A percentile compares a stretch with the other conserved stretches of the same genome.
Conservation (phyloP, 2,329 filamentous ascomycete species). For the Kalmusia sp. region DNA sequence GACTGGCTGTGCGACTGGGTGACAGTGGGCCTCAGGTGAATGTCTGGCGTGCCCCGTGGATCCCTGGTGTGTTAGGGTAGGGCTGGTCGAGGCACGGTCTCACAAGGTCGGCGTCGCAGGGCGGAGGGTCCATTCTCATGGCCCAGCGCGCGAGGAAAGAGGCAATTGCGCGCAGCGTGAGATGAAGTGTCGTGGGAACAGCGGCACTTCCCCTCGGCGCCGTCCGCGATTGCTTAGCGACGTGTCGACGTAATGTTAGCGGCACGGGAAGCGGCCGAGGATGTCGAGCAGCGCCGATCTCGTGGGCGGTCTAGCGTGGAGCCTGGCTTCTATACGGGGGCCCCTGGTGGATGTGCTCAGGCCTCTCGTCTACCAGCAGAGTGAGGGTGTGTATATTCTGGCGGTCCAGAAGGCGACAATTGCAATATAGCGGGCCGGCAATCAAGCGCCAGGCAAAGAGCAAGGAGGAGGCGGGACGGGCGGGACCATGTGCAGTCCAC, state of each 20-base stretch:
- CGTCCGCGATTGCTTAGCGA: constrained; percentile 7
- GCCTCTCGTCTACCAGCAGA: not conserved
- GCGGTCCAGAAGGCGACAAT: not conserved
- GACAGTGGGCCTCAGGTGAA: not conserved
- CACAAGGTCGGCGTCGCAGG: constrained; percentile 25
- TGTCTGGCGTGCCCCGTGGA: constrained; percentile 7
- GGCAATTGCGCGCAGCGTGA: constrained; percentile 8
- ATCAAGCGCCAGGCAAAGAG: not conserved
- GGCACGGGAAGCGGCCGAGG: not conserved
- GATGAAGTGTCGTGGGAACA: not conserved
- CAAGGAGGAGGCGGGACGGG: not conserved
- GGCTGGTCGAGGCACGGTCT: constrained; percentile 23
- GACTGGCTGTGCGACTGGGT: constrained; percentile 8
- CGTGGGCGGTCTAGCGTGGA: not conserved
- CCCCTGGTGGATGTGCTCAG: not conserved
- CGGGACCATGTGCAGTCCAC: not conserved
- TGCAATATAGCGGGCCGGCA: not conserved
- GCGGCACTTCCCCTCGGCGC: constrained; percentile 4
- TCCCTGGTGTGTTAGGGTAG: constrained; percentile 11
- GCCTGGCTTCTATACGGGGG: not conserved
- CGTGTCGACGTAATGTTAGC: not conserved
- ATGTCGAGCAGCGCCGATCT: constrained; percentile 8
- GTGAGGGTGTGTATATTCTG: not conserved
- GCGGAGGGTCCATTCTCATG: constrained; percentile 25
- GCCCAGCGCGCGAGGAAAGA: constrained; percentile 10